phyloP scores from a whole-genome alignment of 1,284 basidiomycete genomes.

The Trametes sp. region DNA sequence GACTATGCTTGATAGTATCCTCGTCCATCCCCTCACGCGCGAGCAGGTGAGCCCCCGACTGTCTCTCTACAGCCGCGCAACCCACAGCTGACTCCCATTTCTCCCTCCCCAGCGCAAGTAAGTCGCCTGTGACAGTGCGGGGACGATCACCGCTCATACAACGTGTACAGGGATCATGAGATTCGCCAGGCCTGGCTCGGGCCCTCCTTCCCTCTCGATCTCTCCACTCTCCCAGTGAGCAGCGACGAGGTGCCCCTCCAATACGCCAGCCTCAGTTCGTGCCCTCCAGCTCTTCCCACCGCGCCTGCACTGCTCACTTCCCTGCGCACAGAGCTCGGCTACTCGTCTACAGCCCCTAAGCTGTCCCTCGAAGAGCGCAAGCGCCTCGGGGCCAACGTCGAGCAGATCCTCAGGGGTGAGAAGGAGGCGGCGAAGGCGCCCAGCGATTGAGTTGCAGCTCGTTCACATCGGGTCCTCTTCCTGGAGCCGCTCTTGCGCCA shows the following conservation, averaged over 20 bases:
- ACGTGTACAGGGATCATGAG: conserved; percentile 63
- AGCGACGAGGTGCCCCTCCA: conserved; percentile 68
- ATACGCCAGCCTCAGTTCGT: conserved; percentile 71
- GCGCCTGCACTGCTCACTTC: background rate
- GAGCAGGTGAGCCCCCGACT: conserved; percentile 63
- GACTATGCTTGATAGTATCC: conserved; percentile 51
- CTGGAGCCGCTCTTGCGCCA: too few relatives aligned
- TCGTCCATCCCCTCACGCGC: conserved; percentile 75
- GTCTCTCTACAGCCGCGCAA: background rate
- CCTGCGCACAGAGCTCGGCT: conserved; percentile 54
- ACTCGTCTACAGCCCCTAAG: conserved; percentile 52
- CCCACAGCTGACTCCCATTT: conserved; percentile 12
- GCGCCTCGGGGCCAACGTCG: conserved; percentile 55
- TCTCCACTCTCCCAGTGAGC: conserved; percentile 58
- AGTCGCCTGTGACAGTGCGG: background rate
- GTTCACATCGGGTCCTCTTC: background rate
- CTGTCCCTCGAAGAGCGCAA: conserved; percentile 57
- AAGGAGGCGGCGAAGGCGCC: conserved; percentile 63
- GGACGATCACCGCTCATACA: background rate
- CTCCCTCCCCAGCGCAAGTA: conserved; percentile 17
- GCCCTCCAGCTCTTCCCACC: background rate
- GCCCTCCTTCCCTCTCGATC: conserved; percentile 68
- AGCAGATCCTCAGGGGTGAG: conserved; percentile 56
- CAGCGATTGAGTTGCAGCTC: conserved; percentile 27
- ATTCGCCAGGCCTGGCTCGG: conserved; percentile 75